A percentile compares a stretch with the other conserved stretches of the same genome.
phyloP scores from a whole-genome alignment of 352 stramenopile species.

The Phytophthora pisi region DNA sequence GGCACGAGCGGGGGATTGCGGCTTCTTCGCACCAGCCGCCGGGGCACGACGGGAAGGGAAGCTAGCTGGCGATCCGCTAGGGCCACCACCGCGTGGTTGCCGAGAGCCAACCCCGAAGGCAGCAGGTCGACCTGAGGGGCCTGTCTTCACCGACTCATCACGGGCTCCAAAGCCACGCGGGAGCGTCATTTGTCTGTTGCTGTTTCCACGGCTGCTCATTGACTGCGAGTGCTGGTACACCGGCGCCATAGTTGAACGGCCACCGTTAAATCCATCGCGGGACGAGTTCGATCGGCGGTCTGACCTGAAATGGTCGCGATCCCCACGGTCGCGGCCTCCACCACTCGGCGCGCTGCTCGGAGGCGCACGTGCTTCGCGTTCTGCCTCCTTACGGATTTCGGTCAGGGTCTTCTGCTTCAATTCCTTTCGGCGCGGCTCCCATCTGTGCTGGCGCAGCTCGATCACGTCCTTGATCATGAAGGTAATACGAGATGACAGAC shows the following conservation, averaged over 20 bases:
- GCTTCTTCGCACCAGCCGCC: constrained; percentile 36
- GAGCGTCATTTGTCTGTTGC: constrained; percentile 52
- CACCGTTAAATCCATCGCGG: constrained; percentile 59
- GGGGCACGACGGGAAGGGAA: constrained; percentile 27
- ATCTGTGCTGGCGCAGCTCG: constrained; percentile 91
- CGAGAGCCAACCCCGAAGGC: constrained; percentile 44
- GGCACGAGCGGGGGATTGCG: constrained; percentile 31
- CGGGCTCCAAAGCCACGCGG: constrained; percentile 51
- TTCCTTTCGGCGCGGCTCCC: constrained; percentile 93
- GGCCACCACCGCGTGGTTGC: constrained; percentile 19
- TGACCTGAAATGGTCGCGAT: constrained; percentile 44
- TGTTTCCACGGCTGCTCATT: constrained; percentile 48
- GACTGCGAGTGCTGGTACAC: constrained; percentile 62
- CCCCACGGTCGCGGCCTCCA: constrained; percentile 36
- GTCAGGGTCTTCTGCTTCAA: constrained; percentile 95
- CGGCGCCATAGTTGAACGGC: constrained; percentile 58
- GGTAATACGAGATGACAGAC: constrained; percentile 87
- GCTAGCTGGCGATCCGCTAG: constrained; percentile 43
- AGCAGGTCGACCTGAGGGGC: constrained; percentile 56
- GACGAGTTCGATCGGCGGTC: constrained; percentile 62
- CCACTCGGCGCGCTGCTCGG: constrained; percentile 56
- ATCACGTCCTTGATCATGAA: constrained; percentile 98
- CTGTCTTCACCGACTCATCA: constrained; percentile 70
- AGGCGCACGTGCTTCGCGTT: constrained; percentile 77
- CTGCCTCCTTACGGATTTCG: constrained; percentile 95